These are phyloP conservation scores for Salix arbutifolia DNA, from an alignment of 345 rosid species.

Conservation along the genomic window DNA sequence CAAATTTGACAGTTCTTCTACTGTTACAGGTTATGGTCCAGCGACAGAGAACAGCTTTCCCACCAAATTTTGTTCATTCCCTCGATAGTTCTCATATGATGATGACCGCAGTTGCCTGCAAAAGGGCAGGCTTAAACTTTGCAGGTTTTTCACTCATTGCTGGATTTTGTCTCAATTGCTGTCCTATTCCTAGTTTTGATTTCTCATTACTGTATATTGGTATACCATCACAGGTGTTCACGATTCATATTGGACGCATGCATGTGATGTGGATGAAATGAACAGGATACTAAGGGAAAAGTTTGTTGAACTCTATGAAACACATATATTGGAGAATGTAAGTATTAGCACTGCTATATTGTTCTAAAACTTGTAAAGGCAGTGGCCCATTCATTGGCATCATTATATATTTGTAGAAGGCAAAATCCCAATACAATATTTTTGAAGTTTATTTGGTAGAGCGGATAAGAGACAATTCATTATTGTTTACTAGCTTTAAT, in stretches of 20 bases:
- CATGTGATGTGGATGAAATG: constrained; percentile 87
- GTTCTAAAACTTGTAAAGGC: not conserved
- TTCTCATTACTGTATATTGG: constrained; percentile 14
- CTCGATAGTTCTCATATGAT: constrained; percentile 99
- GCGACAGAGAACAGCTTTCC: constrained; percentile 92
- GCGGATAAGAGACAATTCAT: not conserved
- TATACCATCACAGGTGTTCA: constrained; percentile 73
- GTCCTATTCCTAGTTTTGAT: constrained; percentile 6
- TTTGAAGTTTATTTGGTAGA: not conserved
- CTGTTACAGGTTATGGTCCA: constrained; percentile 61
- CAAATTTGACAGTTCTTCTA: not conserved
- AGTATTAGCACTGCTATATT: constrained; percentile 16
- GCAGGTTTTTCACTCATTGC: constrained; percentile 52
- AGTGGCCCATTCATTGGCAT: not conserved
- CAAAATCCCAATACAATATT: not conserved
- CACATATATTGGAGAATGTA: constrained; percentile 87
- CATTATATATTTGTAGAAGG: not conserved
- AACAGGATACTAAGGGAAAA: constrained; percentile 83
- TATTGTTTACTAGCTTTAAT: not conserved
- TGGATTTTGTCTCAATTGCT: constrained; percentile 2
- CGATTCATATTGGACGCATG: constrained; percentile 99
- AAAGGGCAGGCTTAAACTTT: constrained; percentile 68
- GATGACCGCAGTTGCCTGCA: constrained; percentile 98
- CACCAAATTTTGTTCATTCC: constrained; percentile 97
- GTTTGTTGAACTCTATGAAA: constrained; percentile 82